A percentile compares a stretch with the other conserved stretches of the same genome.
Conservation (phyloP, 441 rosid species). For the Jatropha multifida region DNA sequence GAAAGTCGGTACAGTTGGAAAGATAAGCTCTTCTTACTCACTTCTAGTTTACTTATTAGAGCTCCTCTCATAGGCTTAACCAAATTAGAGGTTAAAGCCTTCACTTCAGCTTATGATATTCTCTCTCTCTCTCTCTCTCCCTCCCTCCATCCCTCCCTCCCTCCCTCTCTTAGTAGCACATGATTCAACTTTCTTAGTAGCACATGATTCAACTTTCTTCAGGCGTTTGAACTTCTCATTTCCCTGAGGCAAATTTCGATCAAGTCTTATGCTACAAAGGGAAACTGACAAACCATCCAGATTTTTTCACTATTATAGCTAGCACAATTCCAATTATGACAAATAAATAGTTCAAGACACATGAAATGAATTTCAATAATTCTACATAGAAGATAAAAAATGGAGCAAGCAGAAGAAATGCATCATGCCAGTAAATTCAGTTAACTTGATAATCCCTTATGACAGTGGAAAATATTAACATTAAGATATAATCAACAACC, state of each 20-base stretch:
- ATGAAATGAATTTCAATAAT: background rate
- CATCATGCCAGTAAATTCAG: background rate
- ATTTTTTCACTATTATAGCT: background rate
- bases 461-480: background rate
- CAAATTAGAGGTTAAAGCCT: no score
- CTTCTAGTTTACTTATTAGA: background rate
- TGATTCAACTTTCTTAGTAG: no score
- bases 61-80: background rate
- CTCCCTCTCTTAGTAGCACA: no score
- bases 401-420: background rate
- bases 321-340: background rate
- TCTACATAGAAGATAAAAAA: background rate
- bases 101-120: no score
- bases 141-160: no score
- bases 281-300: background rate
- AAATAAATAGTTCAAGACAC: background rate
- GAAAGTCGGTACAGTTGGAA: background rate
- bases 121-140: no score
- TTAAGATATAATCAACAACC: background rate
- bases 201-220: constrained; percentile 58
- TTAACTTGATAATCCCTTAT: background rate
- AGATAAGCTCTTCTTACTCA: background rate
- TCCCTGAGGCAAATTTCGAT: constrained; percentile 29
- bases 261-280: background rate
- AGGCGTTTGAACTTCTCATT: constrained; percentile 72